Conservation (phyloP, 2,329 filamentous ascomycete genomes). For the Pezicula neosporulosa region DNA sequence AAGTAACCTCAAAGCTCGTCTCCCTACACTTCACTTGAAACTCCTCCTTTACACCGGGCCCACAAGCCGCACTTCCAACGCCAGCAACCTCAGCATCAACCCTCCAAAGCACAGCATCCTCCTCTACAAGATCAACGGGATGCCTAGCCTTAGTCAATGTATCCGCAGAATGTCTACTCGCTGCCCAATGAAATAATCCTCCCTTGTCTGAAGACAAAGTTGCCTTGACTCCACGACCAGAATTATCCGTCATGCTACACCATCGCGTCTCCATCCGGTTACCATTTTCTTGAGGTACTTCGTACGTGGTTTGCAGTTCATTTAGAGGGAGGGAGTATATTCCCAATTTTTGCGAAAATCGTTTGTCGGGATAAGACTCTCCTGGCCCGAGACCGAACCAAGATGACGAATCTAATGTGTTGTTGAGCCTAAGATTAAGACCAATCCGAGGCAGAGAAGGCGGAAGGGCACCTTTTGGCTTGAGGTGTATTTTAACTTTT, state of each 20-base stretch:
- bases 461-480: slow-evolving; percentile 40
- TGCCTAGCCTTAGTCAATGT: slow-evolving; percentile 57
- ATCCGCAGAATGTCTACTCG: slow-evolving; percentile 42
- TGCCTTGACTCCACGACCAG: slow-evolving; percentile 9
- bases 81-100: slow-evolving; percentile 42
- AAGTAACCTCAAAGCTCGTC: slow-evolving; percentile 37
- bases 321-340: slow-evolving; percentile 45
- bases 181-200: slow-evolving; percentile 28
- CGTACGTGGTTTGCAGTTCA: slow-evolving; percentile 55
- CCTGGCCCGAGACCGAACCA: slow-evolving; percentile 69
- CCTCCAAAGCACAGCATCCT: slow-evolving; percentile 37
- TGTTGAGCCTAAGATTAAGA: slow-evolving; percentile 49
- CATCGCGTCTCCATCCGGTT: slow-evolving; percentile 60
- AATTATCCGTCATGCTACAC: slow-evolving; percentile 34
- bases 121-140: slow-evolving; percentile 56
- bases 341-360: slow-evolving; percentile 54
- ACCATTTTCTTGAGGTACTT: slow-evolving; percentile 66
- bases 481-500: slow-evolving; percentile 40
- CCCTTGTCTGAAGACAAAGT: neutral
- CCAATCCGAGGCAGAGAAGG: slow-evolving; percentile 62
- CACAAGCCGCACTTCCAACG: slow-evolving; percentile 46
- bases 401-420: slow-evolving; percentile 40
- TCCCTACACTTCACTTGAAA: slow-evolving; percentile 38
- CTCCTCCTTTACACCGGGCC: slow-evolving; percentile 43
- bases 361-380: slow-evolving; percentile 65